phyloP scores from a whole-genome alignment of 306 rosid species.

The Quercus ilex region DNA sequence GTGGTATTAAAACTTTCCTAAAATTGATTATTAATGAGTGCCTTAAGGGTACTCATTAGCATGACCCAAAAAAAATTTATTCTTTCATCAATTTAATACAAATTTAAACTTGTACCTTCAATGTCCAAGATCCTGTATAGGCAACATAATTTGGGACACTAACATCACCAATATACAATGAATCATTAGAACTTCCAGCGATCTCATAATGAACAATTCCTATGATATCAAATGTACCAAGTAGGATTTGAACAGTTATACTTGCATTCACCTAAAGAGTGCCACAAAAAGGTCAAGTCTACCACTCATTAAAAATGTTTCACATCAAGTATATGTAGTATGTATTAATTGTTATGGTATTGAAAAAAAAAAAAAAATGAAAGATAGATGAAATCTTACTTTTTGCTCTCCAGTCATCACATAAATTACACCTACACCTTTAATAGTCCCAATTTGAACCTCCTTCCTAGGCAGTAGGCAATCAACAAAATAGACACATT shows the following conservation, averaged over 20 bases:
- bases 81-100: neutral
- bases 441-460: conserved; percentile 11
- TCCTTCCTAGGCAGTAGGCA: conserved; percentile 10
- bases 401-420: conserved; percentile 9
- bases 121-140: conserved; percentile 14
- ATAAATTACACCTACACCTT: conserved; percentile 3
- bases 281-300: neutral
- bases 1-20: too few species aligned
- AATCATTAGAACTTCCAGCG: conserved; percentile 12
- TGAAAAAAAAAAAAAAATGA: neutral
- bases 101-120: conserved; percentile 9
- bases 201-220: conserved; percentile 16
- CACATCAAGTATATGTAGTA: neutral
- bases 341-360: neutral
- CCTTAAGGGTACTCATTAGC: too few species aligned
- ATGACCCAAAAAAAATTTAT: too few species aligned
- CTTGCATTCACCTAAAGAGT: conserved; percentile 9
- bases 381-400: neutral
- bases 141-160: conserved; percentile 13
- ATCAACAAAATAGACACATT: neutral
- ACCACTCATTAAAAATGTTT: neutral
- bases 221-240: conserved; percentile 10
- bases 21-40: too few species aligned
- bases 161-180: conserved; percentile 15
- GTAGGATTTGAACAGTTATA: conserved; percentile 18